Conservation (phyloP, 140 eudicot species). For the Ambrosia hybrid region DNA sequence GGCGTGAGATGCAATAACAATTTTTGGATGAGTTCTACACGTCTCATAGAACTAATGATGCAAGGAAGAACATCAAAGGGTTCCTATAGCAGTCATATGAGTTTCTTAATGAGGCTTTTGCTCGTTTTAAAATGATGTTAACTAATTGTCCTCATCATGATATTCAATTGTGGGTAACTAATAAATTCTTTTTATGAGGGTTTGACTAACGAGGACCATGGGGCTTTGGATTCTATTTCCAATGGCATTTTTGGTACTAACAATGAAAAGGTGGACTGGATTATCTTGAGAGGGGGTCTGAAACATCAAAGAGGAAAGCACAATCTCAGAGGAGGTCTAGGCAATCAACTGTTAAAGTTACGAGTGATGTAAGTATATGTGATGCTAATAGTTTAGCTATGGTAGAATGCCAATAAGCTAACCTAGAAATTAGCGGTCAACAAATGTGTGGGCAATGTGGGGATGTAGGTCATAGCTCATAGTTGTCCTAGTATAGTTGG, state of each 20-base stretch:
- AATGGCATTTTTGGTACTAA: too few relatives aligned
- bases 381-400: neutral
- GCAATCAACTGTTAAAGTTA: neutral
- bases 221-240: too few relatives aligned
- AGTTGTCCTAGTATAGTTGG: too few relatives aligned
- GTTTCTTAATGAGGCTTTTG: neutral
- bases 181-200: neutral
- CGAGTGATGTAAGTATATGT: neutral
- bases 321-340: neutral
- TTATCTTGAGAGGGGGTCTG: neutral
- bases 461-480: too few relatives aligned
- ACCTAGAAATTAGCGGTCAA: neutral
- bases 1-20: neutral
- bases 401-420: neutral
- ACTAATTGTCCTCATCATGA: neutral
- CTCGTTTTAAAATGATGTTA: neutral
- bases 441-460: neutral
- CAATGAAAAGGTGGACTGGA: neutral
- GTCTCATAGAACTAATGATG: neutral
- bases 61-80: too few relatives aligned
- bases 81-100: neutral
- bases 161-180: neutral
- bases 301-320: neutral
- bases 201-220: neutral
- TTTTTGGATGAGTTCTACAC: neutral